Conservation (phyloP, 345 rosid species). For the Viola odorata region DNA sequence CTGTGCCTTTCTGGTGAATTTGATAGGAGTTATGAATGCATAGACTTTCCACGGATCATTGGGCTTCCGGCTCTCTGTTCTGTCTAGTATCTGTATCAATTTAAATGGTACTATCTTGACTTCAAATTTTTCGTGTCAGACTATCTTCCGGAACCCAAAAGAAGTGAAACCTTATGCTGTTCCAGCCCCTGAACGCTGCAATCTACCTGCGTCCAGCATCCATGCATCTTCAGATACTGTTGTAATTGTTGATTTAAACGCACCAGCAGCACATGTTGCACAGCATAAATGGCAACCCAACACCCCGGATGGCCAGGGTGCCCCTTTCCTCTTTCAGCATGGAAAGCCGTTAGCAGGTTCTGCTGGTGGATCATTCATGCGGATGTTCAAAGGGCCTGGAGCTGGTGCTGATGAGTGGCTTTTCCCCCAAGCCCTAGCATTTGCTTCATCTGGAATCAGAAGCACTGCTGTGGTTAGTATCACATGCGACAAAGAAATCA, state of each 20-base stretch:
- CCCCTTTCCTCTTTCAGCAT: conserved; percentile 91
- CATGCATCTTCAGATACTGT: conserved; percentile 82
- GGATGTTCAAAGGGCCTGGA: conserved; percentile 84
- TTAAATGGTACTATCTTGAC: conserved; percentile 9
- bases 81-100: conserved; percentile 1
- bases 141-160: conserved; percentile 86
- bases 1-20: neutral
- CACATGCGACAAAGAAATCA: conserved; percentile 70
- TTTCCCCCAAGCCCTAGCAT: conserved; percentile 89
- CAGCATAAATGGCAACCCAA: conserved; percentile 96
- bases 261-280: conserved; percentile 88
- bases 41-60: neutral
- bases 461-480: conserved; percentile 73
- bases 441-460: conserved; percentile 78
- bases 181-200: conserved; percentile 83
- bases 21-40: neutral
- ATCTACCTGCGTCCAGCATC: conserved; percentile 90
- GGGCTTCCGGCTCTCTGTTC: neutral
- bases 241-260: conserved; percentile 68
- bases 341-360: conserved; percentile 62
- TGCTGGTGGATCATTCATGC: conserved; percentile 68
- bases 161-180: conserved; percentile 73
- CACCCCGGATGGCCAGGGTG: conserved; percentile 92
- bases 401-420: conserved; percentile 64
- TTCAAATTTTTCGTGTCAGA: conserved; percentile 41